Percentiles rank a stretch among this genome's conserved stretches.
phyloP scores from a whole-genome alignment of 768 basidiomycete species.

The Bullera alba region DNA sequence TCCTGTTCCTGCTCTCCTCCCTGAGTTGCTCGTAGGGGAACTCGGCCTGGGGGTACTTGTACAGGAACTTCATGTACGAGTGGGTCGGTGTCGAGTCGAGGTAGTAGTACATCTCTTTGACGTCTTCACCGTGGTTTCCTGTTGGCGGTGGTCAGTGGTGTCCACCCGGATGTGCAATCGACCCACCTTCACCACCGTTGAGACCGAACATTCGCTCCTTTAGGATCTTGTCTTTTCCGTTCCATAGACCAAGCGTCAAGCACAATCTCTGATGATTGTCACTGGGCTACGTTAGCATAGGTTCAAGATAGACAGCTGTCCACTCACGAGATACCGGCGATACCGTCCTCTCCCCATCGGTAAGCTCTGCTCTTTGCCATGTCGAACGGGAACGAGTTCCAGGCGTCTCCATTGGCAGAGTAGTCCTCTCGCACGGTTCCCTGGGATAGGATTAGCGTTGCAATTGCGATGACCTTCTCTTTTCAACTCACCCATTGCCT shows the following conservation, averaged over 20 bases:
- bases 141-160: neutral
- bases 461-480: too few relatives aligned
- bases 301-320: neutral
- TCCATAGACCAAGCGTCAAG: constrained; percentile 87
- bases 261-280: constrained; percentile 95
- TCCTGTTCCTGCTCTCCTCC: constrained; percentile 69
- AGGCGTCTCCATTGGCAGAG: constrained; percentile 85
- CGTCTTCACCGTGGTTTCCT: constrained; percentile 98
- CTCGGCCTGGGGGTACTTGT: constrained; percentile 91
- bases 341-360: constrained; percentile 98
- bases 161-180: neutral
- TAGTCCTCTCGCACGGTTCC: constrained; percentile 99
- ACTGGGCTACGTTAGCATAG: constrained; percentile 14
- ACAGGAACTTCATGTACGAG: constrained; percentile 99
- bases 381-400: constrained; percentile 45
- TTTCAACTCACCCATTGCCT: constrained; percentile 78
- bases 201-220: constrained; percentile 96
- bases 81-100: constrained; percentile 97
- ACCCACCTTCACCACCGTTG: constrained; percentile 70
- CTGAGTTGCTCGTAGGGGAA: constrained; percentile 95
- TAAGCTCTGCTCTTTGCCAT: constrained; percentile 61
- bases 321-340: constrained; percentile 75
- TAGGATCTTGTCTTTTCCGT: constrained; percentile 83
- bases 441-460: constrained; percentile 48
- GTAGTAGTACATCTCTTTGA: constrained; percentile 98